Conservation (phyloP, 208 protist genomes). For the Plasmodiophora brassicae region DNA sequence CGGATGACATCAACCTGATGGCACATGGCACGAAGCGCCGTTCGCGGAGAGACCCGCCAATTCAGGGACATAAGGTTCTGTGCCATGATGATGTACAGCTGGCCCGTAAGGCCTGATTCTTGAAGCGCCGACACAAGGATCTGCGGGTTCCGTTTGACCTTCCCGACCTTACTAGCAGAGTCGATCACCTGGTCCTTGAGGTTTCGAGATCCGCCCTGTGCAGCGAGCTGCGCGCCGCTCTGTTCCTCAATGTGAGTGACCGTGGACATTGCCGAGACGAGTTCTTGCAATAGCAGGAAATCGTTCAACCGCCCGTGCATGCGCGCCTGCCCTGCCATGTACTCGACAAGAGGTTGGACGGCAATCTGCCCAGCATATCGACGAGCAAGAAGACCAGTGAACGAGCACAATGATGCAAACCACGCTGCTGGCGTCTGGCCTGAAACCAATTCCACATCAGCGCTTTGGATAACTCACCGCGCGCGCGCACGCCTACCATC, state of each 20-base stretch:
- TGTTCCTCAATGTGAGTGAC: background rate
- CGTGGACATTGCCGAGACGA: background rate
- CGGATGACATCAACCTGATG: too few species aligned
- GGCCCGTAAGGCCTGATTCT: background rate
- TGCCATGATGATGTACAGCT: slow-evolving; percentile 18
- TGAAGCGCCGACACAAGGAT: background rate
- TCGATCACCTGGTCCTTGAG: background rate
- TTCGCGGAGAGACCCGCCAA: too few species aligned
- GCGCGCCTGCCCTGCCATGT: background rate
- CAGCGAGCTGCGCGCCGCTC: background rate
- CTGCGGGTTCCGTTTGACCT: slow-evolving; percentile 5
- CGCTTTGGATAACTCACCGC: too few species aligned
- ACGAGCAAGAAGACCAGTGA: background rate
- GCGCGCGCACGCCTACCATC: too few species aligned
- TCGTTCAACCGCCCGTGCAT: background rate
- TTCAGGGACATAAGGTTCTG: too few species aligned
- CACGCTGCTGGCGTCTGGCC: background rate
- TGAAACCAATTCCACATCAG: too few species aligned
- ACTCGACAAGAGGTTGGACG: background rate
- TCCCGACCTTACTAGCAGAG: background rate
- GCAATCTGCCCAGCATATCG: background rate
- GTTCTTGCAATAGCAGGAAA: background rate
- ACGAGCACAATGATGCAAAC: background rate
- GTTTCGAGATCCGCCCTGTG: slow-evolving; percentile 4
- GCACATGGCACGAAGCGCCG: too few species aligned